Conservation (phyloP, 805 yeast species). For the Ogataea saltuana region DNA sequence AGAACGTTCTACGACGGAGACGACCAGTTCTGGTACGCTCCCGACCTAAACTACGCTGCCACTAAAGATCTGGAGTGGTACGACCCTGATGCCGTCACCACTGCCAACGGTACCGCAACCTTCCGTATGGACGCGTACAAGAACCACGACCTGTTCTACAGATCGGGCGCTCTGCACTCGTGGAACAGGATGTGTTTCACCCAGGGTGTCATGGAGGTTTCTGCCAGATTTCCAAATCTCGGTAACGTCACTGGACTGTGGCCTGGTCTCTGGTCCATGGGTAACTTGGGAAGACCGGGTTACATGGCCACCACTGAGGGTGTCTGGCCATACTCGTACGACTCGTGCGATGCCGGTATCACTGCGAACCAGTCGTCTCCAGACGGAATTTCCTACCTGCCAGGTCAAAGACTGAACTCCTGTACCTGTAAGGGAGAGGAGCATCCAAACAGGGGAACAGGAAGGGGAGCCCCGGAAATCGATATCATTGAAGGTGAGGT, state of each 20-base stretch:
- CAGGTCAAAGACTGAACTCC: conserved; percentile 75
- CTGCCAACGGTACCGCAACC: conserved; percentile 68
- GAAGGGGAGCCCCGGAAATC: conserved; percentile 96
- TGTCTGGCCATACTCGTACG: conserved; percentile 92
- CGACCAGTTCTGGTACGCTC: conserved; percentile 89
- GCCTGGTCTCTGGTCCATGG: conserved; percentile 97
- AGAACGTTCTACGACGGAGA: conserved; percentile 88
- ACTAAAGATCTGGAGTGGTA: conserved; percentile 94
- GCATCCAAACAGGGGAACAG: conserved; percentile 85
- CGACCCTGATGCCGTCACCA: conserved; percentile 84
- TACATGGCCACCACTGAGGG: conserved; percentile 86
- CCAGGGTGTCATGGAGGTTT: conserved; percentile 76
- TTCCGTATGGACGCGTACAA: conserved; percentile 78
- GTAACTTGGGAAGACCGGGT: conserved; percentile 92
- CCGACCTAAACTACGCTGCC: conserved; percentile 80
- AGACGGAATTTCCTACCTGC: conserved; percentile 84
- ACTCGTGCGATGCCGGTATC: conserved; percentile 88
- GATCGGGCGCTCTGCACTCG: conserved; percentile 89
- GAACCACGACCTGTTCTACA: conserved; percentile 76
- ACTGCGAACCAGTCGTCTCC: conserved; percentile 90
- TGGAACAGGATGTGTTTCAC: conserved; percentile 93
- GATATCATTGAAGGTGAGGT: conserved; percentile 88
- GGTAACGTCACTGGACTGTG: conserved; percentile 83
- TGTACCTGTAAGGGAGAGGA: conserved; percentile 84
- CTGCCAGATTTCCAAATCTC: conserved; percentile 75